phyloP scores from a whole-genome alignment of 2,329 filamentous ascomycete species.

The Stemphylium beticola region DNA sequence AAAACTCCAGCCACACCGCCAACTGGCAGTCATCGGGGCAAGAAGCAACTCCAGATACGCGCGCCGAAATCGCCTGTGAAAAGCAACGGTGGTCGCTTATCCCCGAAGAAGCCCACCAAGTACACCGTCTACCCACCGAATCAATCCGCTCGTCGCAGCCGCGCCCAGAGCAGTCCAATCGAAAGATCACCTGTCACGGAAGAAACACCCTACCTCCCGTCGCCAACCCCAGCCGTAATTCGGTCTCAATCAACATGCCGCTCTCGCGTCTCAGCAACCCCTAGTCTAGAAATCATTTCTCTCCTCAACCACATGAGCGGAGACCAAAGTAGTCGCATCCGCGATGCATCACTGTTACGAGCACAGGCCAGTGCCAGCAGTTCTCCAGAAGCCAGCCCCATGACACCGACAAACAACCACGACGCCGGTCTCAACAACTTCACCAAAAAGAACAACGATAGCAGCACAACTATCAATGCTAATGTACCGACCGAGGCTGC shows the following conservation, averaged over 20 bases:
- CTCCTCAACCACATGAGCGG: constrained; percentile 16
- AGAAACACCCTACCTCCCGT: constrained; percentile 3
- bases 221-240: neutral
- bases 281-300: constrained; percentile 29
- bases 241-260: neutral
- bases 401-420: too few species aligned
- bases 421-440: neutral
- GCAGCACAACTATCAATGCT: too few species aligned
- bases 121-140: constrained; percentile 9
- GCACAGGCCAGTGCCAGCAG: neutral
- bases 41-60: constrained; percentile 1
- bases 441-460: too few species aligned
- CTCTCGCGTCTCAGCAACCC: neutral
- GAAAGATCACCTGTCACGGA: neutral
- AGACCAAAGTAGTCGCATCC: constrained; percentile 14
- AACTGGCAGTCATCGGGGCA: constrained; percentile 2
- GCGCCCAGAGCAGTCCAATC: constrained; percentile 1
- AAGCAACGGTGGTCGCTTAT: neutral
- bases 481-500: too few species aligned
- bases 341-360: constrained; percentile 21
- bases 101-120: constrained; percentile 1
- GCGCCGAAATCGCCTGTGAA: neutral
- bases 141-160: neutral
- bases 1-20: constrained; percentile 9
- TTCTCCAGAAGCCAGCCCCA: neutral